Conservation (phyloP, 2,329 filamentous ascomycete genomes). For the Aureobasidium sp. region DNA sequence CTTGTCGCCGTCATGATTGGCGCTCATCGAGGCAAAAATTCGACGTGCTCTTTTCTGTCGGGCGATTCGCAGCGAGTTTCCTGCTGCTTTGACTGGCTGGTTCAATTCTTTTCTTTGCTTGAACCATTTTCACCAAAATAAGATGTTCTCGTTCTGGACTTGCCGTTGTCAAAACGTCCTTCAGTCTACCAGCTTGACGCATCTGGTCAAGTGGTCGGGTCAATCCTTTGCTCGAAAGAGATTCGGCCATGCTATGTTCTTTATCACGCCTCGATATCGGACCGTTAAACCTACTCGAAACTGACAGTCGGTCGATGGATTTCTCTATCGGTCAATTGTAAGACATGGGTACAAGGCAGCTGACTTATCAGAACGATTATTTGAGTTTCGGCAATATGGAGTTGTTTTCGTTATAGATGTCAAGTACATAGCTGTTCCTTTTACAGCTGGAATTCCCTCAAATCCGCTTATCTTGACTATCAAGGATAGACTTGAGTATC, state of each 20-base stretch:
- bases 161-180: constrained; percentile 2
- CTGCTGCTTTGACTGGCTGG: too few relatives aligned
- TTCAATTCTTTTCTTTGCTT: too few relatives aligned
- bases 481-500: too few relatives aligned
- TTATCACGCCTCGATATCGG: constrained; percentile 11
- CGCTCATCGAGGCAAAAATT: background rate
- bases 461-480: too few relatives aligned
- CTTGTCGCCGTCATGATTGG: background rate
- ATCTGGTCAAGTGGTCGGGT: background rate
- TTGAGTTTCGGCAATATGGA: background rate
- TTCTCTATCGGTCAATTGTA: constrained; percentile 10
- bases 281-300: background rate
- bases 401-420: background rate
- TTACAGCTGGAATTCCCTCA: too few relatives aligned
- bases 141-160: constrained; percentile 5
- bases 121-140: too few relatives aligned
- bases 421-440: background rate
- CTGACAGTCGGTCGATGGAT: constrained; percentile 6
- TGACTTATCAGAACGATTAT: background rate
- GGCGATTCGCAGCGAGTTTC: too few relatives aligned
- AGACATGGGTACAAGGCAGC: constrained; percentile 3
- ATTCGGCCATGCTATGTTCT: background rate
- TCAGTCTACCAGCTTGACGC: background rate
- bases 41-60: background rate
- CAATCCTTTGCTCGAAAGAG: constrained; percentile 2